Evolutionary conservation across 1,139 yeast genomes (phyloP).

Genomic region (Sugiyamaella grinbergsii): DNA sequence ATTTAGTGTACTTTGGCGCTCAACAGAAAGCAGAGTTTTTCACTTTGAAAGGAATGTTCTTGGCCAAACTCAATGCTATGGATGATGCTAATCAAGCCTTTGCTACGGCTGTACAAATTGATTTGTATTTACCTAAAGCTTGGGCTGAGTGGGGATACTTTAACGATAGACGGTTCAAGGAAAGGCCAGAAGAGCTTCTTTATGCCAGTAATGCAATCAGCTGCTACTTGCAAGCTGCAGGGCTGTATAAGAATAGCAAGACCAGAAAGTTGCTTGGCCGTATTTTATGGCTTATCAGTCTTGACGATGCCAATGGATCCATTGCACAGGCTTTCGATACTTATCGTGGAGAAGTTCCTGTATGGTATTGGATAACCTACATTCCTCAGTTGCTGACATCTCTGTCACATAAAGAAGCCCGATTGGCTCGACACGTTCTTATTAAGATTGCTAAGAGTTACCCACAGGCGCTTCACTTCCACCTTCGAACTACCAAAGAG

Average conservation of each 20-base stretch:
- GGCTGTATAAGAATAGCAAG: conserved; percentile 88
- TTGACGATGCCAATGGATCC: conserved; percentile 84
- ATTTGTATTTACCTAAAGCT: conserved; percentile 89
- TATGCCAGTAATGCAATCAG: conserved; percentile 93
- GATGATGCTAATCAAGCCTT: conserved; percentile 98
- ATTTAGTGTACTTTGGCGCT: conserved; percentile 91
- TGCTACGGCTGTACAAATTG: conserved; percentile 96
- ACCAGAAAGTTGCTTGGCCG: conserved; percentile 86
- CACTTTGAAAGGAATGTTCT: conserved; percentile 95
- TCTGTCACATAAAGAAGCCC: conserved; percentile 87
- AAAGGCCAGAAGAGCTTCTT: conserved; percentile 76
- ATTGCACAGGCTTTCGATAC: conserved; percentile 86
- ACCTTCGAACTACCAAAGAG: conserved; percentile 90
- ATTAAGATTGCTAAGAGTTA: conserved; percentile 92
- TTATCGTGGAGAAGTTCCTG: conserved; percentile 94
- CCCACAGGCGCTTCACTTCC: conserved; percentile 97
- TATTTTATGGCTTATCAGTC: conserved; percentile 87
- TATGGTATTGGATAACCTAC: conserved; percentile 98
- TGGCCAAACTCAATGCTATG: conserved; percentile 82
- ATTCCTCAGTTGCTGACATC: conserved; percentile 93
- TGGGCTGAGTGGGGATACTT: conserved; percentile 99
- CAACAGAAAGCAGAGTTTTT: conserved; percentile 98
- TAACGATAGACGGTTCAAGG: conserved; percentile 85
- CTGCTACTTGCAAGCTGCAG: conserved; percentile 97
- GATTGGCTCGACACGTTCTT: conserved; percentile 81